These are phyloP conservation scores for Fraxinus latifolia DNA, from an alignment of 305 asterid genomes.

Conservation along the genomic window DNA sequence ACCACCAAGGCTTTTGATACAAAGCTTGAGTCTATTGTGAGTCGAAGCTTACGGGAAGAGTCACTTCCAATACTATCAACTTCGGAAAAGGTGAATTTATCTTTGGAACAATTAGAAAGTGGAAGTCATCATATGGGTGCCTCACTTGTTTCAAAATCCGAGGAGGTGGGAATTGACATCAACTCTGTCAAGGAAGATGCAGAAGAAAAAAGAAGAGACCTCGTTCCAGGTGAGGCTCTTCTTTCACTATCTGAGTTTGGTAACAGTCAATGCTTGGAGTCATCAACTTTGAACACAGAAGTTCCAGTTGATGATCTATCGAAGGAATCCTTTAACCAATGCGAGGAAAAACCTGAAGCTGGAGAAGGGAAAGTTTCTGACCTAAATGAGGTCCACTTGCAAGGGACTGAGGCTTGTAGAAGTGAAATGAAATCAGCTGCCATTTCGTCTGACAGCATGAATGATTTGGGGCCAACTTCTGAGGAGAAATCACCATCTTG, in stretches of 20 bases:
- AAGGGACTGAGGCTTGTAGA: slow-evolving; percentile 25
- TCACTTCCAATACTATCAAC: slow-evolving; percentile 19
- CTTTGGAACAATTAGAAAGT: slow-evolving; percentile 16
- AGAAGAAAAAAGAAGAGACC: slow-evolving; percentile 16
- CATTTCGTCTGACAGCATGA: not conserved
- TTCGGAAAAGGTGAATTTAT: slow-evolving; percentile 16
- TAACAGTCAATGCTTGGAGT: slow-evolving; percentile 17
- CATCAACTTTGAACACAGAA: slow-evolving; percentile 10
- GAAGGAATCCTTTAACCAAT: not conserved
- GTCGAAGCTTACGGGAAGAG: slow-evolving; percentile 18
- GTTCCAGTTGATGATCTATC: slow-evolving; percentile 7
- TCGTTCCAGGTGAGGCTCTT: not conserved
- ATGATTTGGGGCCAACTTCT: not conserved
- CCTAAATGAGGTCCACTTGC: slow-evolving; percentile 14
- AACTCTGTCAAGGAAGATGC: slow-evolving; percentile 19
- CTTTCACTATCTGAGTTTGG: slow-evolving; percentile 19
- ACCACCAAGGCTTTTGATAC: slow-evolving; percentile 16
- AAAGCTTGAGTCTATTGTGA: slow-evolving; percentile 26
- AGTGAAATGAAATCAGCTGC: slow-evolving; percentile 17
- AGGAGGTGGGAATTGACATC: slow-evolving; percentile 7
- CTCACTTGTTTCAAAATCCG: slow-evolving; percentile 25
- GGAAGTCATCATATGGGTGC: slow-evolving; percentile 22
- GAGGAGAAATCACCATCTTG: not conserved
- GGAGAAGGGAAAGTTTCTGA: slow-evolving; percentile 17
- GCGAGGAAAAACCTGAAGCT: slow-evolving; percentile 1